These are phyloP conservation scores for Aspergillus melleus DNA, from an alignment of 2,329 filamentous ascomycete species.

Conservation along the genomic window DNA sequence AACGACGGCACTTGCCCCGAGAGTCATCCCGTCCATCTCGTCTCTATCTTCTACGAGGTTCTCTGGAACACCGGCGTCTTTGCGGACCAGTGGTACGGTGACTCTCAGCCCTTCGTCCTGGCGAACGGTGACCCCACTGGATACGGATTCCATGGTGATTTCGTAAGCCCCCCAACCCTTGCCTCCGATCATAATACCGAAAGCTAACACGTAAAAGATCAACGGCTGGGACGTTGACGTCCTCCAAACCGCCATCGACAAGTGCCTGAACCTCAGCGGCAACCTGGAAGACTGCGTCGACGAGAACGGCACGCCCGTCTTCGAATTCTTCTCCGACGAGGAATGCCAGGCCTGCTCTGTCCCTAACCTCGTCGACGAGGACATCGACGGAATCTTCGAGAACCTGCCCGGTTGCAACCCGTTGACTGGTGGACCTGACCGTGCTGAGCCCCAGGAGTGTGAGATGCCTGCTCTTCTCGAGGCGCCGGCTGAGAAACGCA, in stretches of 20 bases:
- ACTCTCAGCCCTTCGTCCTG: slow-evolving; percentile 3
- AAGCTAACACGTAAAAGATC: background rate
- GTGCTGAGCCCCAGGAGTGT: background rate
- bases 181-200: background rate
- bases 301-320: background rate
- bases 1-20: slow-evolving; percentile 24
- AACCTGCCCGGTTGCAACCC: background rate
- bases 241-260: background rate
- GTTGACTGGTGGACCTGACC: background rate
- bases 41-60: slow-evolving; percentile 61
- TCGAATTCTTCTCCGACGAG: background rate
- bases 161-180: background rate
- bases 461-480: background rate
- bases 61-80: slow-evolving; percentile 55
- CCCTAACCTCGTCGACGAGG: background rate
- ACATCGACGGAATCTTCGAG: background rate
- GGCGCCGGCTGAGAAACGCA: background rate
- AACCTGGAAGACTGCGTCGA: background rate
- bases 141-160: slow-evolving; percentile 10
- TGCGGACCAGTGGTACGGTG: slow-evolving; percentile 46
- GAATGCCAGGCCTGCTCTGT: background rate
- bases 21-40: slow-evolving; percentile 50
- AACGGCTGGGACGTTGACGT: background rate
- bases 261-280: background rate
- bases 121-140: slow-evolving; percentile 9